Percentiles rank a stretch among this genome's conserved stretches.
Conservation (phyloP, 108 stramenopile genomes). For the Nitzschia sp. region DNA sequence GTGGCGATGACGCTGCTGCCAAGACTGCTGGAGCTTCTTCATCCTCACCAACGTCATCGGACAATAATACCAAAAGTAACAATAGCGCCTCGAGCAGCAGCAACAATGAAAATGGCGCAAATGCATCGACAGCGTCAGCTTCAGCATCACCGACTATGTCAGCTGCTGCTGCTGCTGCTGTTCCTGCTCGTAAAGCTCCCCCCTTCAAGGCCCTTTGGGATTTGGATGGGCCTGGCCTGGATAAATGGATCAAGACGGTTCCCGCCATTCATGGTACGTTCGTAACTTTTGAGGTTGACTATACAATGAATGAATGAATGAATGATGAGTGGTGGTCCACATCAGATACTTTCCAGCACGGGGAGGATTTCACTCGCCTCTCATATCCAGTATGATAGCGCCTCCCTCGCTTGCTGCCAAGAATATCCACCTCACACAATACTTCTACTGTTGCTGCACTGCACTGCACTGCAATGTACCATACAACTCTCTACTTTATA, state of each 20-base stretch:
- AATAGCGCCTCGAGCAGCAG: too few species aligned
- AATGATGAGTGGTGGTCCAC: not conserved
- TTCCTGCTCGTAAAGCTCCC: too few species aligned
- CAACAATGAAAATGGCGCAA: not conserved
- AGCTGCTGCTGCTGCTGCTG: too few species aligned
- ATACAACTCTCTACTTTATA: too few species aligned
- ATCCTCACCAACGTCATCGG: too few species aligned
- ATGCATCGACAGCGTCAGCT: not conserved
- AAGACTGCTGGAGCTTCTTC: too few species aligned
- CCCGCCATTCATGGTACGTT: conserved; percentile 18
- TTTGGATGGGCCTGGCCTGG: conserved; percentile 18
- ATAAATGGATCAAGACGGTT: conserved; percentile 22
- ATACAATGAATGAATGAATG: not conserved
- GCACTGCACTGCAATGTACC: too few species aligned
- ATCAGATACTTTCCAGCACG: not conserved
- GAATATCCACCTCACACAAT: not conserved
- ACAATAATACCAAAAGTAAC: too few species aligned
- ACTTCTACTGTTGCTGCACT: conserved; percentile 2
- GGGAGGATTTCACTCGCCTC: conserved; percentile 20
- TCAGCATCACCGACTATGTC: not conserved
- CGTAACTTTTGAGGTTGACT: too few species aligned
- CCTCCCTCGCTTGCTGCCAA: not conserved
- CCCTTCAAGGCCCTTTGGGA: conserved; percentile 20
- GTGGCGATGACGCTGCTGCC: too few species aligned
- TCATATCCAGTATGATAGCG: not conserved